Percentiles rank a stretch among this genome's conserved stretches.
Evolutionary conservation across 805 yeast species (phyloP).

Genomic region (Yamadazyma sp.): DNA sequence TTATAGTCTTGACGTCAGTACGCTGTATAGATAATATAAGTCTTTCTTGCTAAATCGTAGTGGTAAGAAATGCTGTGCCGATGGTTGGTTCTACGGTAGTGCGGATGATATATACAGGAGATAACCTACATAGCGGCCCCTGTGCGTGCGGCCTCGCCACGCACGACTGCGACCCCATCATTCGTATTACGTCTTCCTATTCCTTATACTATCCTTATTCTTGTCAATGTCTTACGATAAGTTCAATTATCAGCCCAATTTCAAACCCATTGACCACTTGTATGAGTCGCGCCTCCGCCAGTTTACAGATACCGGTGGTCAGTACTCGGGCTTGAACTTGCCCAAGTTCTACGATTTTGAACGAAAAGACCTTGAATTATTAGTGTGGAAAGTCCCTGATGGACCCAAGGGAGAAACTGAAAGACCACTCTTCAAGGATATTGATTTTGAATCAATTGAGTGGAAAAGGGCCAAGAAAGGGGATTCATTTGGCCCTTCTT

Average conservation of each 20-base stretch:
- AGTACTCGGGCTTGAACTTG: conserved; percentile 66
- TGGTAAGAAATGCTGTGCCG: too few relatives aligned
- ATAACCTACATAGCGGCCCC: conserved; percentile 1
- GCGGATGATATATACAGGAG: too few relatives aligned
- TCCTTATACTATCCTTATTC: background rate
- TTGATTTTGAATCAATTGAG: conserved; percentile 47
- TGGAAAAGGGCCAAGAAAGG: conserved; percentile 66
- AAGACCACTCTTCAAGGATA: conserved; percentile 62
- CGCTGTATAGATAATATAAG: too few relatives aligned
- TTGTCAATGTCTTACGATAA: conserved; percentile 21
- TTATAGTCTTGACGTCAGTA: too few relatives aligned
- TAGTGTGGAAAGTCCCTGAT: conserved; percentile 74
- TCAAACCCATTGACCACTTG: conserved; percentile 73
- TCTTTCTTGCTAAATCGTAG: too few relatives aligned
- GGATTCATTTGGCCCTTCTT: conserved; percentile 85
- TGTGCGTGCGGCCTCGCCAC: conserved; percentile 2
- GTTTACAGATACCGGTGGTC: conserved; percentile 73
- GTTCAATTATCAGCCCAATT: conserved; percentile 52
- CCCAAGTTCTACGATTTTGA: conserved; percentile 76
- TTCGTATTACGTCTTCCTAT: too few relatives aligned
- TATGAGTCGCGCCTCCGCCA: conserved; percentile 74
- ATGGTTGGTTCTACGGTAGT: too few relatives aligned
- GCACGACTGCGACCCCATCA: conserved; percentile 5
- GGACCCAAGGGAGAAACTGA: conserved; percentile 42
- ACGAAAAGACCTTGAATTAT: conserved; percentile 53